A percentile compares a stretch with the other conserved stretches of the same genome.
These are phyloP conservation scores for Saccharum hybrid DNA, from an alignment of 202 grass and related monocot genomes.

Conservation along the genomic window DNA sequence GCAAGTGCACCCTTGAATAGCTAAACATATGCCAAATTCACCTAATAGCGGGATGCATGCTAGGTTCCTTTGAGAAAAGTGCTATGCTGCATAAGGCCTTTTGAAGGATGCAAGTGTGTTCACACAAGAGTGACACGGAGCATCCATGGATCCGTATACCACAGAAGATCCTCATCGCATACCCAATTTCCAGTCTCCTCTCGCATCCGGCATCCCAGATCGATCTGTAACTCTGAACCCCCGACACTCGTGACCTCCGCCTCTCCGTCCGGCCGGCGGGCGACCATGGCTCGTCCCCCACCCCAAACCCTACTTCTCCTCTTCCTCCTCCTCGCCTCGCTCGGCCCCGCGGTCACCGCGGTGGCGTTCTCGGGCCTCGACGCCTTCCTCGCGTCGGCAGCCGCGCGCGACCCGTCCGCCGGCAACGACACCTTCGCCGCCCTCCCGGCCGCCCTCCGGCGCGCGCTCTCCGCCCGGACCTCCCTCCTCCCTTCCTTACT, in stretches of 20 bases:
- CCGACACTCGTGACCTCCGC: conserved; percentile 20
- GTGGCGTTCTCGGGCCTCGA: conserved; percentile 61
- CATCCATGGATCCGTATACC: no score
- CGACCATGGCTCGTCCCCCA: conserved; percentile 45
- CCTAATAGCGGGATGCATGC: no score
- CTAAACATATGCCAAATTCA: no score
- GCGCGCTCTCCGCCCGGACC: conserved; percentile 41
- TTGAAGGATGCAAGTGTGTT: no score
- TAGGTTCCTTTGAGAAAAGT: no score
- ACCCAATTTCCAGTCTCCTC: background rate
- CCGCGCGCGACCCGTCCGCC: conserved; percentile 60
- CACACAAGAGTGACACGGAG: no score
- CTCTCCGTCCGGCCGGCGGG: conserved; percentile 15
- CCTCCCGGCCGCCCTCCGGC: conserved; percentile 57
- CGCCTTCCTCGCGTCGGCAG: conserved; percentile 62
- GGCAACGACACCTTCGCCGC: conserved; percentile 70
- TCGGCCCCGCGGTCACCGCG: conserved; percentile 24
- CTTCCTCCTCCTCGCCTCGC: conserved; percentile 25
- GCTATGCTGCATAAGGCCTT: no score
- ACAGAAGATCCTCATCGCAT: conserved; percentile 36
- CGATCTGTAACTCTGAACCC: conserved; percentile 62
- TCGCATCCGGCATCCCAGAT: conserved; percentile 40
- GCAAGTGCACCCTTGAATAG: no score
- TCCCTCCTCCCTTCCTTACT: conserved; percentile 54
- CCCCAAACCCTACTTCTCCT: conserved; percentile 33